A percentile compares a stretch with the other conserved stretches of the same genome.
phyloP scores from a whole-genome alignment of 805 yeast species.

The Cyberlindnera sargentensis region DNA sequence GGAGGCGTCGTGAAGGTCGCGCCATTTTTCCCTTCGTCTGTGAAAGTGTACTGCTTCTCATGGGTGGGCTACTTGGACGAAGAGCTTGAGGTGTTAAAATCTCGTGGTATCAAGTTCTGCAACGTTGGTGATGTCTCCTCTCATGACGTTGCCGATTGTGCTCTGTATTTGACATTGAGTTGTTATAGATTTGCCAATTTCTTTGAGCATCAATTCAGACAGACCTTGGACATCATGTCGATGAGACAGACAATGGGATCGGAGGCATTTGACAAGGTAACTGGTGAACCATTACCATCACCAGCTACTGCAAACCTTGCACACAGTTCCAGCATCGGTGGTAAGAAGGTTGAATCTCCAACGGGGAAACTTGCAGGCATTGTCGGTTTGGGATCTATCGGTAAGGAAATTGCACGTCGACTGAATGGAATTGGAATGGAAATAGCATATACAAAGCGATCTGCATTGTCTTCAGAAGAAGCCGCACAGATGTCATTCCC shows the following conservation, averaged over 20 bases:
- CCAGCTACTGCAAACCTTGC: constrained; percentile 27
- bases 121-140: constrained; percentile 57
- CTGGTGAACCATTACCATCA: constrained; percentile 27
- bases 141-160: constrained; percentile 68
- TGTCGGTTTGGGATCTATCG: constrained; percentile 74
- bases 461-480: constrained; percentile 29
- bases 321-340: constrained; percentile 37
- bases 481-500: constrained; percentile 35
- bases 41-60: constrained; percentile 46
- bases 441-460: constrained; percentile 55
- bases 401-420: constrained; percentile 53
- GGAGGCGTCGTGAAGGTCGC: constrained; percentile 36
- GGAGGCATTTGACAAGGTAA: constrained; percentile 23
- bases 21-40: constrained; percentile 37
- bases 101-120: constrained; percentile 47
- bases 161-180: constrained; percentile 48
- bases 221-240: constrained; percentile 33
- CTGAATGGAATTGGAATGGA: constrained; percentile 55
- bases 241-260: constrained; percentile 37
- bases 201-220: constrained; percentile 38
- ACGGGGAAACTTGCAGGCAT: constrained; percentile 51
- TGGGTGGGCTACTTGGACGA: constrained; percentile 56
- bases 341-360: constrained; percentile 45
- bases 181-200: constrained; percentile 50
- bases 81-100: constrained; percentile 37